Percentiles rank a stretch among this genome's conserved stretches.
Evolutionary conservation across 2,329 filamentous ascomycete genomes (phyloP).

Genomic region (Cryoendolithus antarcticus): DNA sequence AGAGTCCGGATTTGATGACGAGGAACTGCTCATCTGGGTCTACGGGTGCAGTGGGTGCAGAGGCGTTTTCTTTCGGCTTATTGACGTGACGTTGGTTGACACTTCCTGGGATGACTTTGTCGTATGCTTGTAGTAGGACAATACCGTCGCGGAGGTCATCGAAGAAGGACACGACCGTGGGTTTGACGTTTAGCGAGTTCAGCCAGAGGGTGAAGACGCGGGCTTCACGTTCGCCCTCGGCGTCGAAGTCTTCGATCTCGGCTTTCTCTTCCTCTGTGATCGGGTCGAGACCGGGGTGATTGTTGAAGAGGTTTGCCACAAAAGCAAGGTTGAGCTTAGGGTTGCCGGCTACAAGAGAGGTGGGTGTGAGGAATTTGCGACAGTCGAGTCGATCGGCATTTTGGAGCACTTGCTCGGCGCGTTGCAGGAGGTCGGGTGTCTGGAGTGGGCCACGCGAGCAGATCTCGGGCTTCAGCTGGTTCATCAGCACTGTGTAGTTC

Average conservation of each 20-base stretch:
- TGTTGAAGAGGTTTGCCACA: constrained; percentile 97
- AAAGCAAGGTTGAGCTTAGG: constrained; percentile 97
- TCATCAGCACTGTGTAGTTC: constrained; percentile 90
- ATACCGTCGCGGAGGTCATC: constrained; percentile 86
- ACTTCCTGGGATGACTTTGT: constrained; percentile 90
- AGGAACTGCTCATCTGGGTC: constrained; percentile 22
- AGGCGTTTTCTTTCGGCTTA: constrained; percentile 54
- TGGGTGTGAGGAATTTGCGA: constrained; percentile 91
- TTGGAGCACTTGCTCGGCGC: constrained; percentile 86
- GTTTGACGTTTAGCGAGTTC: constrained; percentile 91
- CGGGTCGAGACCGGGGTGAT: constrained; percentile 83
- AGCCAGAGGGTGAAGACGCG: constrained; percentile 97
- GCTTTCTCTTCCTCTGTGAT: constrained; percentile 98
- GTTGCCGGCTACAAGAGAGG: constrained; percentile 88
- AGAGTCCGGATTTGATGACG: constrained; percentile 51
- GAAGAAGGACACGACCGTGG: constrained; percentile 90
- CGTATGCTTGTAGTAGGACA: constrained; percentile 84
- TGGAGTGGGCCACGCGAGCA: constrained; percentile 79
- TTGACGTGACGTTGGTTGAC: constrained; percentile 96
- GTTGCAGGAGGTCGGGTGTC: constrained; percentile 69
- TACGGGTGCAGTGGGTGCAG: constrained; percentile 12
- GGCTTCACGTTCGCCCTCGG: constrained; percentile 92
- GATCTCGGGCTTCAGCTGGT: constrained; percentile 77
- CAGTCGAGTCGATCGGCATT: constrained; percentile 88
- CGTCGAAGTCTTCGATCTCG: constrained; percentile 95